Evolutionary conservation across 2,329 filamentous ascomycete genomes (phyloP), one percentile per base, ranked within the genome.

Genomic region (Diplodia intermedia): DNA sequence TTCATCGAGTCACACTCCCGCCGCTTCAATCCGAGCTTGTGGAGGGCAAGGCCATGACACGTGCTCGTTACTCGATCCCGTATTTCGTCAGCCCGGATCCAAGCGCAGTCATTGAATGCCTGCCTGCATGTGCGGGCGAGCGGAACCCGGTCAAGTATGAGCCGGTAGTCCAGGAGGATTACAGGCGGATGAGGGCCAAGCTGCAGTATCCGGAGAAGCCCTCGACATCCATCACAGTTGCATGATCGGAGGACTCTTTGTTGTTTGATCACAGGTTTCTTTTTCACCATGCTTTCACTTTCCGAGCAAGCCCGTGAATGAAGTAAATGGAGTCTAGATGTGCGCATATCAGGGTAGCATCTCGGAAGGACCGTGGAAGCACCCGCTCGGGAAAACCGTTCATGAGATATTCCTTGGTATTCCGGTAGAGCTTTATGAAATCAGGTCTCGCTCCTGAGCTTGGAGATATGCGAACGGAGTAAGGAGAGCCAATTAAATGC

Each of bases 31-130:
- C 49, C 1, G 56, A 49, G n/a, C 55, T 23, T n/a, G 55, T 54
- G 4, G 81, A 78, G 1, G 72, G 73, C 1, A 73, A 80, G 15
- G 73, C 78, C 3, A 82, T 86, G 78, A 86, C 84, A 2, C 76
- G 78, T 38, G 80, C 82, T 23, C 77, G 87, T 15, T 89, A 86
- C 70, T 88, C 86, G 9, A 88, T 89, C 65, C 86, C 86, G 0
- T 89, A 88, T 72, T 89, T 89, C 67, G 79, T 88, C 38, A 76
- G 79, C 6, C 84, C 86, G 0, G 82, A 87, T 70, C 78, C 81
- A 2, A 78, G 83, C 53, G 77, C 81, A 3, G 75, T 84, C 9
- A 84, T 89, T 63, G 83, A 86, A 71, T 68, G 66, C 20, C 56
- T 68, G 7, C 55, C 55, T 4, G 66, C 66, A 6, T 68, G 66